A percentile compares a stretch with the other conserved stretches of the same genome.
Conservation (phyloP, 768 basidiomycete genomes). For the Boletellus sp. region DNA sequence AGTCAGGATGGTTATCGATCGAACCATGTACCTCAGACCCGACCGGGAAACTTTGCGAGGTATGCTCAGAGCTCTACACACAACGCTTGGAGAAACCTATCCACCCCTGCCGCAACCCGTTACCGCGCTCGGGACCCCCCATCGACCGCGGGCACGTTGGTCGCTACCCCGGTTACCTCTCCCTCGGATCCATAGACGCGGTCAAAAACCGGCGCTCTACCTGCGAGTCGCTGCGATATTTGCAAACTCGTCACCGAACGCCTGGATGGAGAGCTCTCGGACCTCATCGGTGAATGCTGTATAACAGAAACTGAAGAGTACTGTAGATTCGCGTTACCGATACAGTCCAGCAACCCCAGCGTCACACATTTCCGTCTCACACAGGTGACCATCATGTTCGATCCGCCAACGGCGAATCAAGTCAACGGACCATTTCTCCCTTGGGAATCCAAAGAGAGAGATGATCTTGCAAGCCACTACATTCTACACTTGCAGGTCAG, state of each 20-base stretch:
- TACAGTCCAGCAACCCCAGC: slow-evolving; percentile 1
- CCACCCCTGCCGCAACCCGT: too few relatives aligned
- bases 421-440: slow-evolving; percentile 4
- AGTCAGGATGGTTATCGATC: too few relatives aligned
- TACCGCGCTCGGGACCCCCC: too few relatives aligned
- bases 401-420: background rate
- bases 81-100: too few relatives aligned
- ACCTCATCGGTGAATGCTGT: slow-evolving; percentile 5
- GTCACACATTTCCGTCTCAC: slow-evolving; percentile 16
- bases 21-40: too few relatives aligned
- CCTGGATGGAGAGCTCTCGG: slow-evolving; percentile 8
- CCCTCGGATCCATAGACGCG: too few relatives aligned
- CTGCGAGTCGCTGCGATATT: slow-evolving; percentile 14
- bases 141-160: too few relatives aligned
- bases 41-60: too few relatives aligned
- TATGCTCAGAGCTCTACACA: too few relatives aligned
- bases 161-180: too few relatives aligned
- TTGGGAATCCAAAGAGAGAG: slow-evolving; percentile 6
- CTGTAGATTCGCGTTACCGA: slow-evolving; percentile 8
- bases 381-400: slow-evolving; percentile 1
- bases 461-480: background rate
- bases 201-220: slow-evolving; percentile 5
- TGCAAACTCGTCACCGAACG: slow-evolving; percentile 12
- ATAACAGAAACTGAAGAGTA: background rate
- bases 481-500: slow-evolving; percentile 11